Conservation (phyloP, 208 protist genomes). For the Pavlovales sp. region DNA sequence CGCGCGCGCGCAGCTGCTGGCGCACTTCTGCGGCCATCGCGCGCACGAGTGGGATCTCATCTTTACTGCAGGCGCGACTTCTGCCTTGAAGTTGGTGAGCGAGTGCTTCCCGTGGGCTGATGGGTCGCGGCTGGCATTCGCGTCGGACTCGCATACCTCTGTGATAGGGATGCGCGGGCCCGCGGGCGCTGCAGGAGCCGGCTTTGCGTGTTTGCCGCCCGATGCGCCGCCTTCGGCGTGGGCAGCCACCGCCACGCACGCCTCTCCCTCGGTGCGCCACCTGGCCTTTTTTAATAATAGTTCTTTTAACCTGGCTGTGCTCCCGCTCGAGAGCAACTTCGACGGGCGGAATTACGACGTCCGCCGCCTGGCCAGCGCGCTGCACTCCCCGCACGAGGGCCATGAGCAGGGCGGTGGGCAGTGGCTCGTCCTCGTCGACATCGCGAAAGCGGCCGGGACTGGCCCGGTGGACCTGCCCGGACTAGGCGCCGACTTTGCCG, state of each 20-base stretch:
- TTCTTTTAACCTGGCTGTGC: slow-evolving; percentile 1
- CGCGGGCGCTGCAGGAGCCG: background rate
- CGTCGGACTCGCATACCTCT: background rate
- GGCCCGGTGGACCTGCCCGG: background rate
- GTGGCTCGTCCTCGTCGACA: slow-evolving; percentile 19
- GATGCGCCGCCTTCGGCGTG: background rate
- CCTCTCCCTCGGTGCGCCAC: background rate
- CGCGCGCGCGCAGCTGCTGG: background rate
- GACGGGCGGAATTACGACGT: background rate
- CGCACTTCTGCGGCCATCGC: background rate
- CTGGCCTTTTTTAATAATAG: too few relatives aligned
- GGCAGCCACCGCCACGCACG: background rate
- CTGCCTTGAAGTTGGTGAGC: background rate
- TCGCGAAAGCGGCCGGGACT: slow-evolving; percentile 12
- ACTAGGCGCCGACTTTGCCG: slow-evolving; percentile 1
- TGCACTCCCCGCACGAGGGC: background rate
- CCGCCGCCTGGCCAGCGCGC: background rate
- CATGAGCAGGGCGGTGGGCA: background rate
- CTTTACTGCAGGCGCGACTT: slow-evolving; percentile 10
- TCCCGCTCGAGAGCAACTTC: slow-evolving; percentile 25
- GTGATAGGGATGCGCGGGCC: slow-evolving; percentile 11
- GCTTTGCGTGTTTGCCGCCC: background rate
- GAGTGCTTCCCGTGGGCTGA: background rate
- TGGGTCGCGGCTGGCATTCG: background rate
- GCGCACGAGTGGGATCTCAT: background rate